A percentile compares a stretch with the other conserved stretches of the same genome.
These are phyloP conservation scores for Tardiomyces depauwii DNA, from an alignment of 1,139 yeast species.

Conservation along the genomic window DNA sequence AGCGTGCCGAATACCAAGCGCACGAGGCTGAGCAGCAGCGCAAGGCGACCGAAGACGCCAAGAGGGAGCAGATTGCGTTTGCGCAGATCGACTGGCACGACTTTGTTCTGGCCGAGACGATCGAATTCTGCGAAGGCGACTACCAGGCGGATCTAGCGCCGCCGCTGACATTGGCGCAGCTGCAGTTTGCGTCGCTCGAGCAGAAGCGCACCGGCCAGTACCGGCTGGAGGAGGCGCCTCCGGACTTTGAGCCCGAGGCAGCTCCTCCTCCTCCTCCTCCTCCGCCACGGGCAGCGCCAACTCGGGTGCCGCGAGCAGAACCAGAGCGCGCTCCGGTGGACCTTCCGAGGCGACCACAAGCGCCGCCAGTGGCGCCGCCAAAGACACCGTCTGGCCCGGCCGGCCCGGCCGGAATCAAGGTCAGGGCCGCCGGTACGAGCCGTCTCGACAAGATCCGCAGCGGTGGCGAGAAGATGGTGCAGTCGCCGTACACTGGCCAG, in stretches of 20 bases:
- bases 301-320: background rate
- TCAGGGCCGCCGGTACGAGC: constrained; percentile 59
- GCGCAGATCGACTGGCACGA: constrained; percentile 87
- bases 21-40: constrained; percentile 22
- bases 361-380: background rate
- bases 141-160: constrained; percentile 46
- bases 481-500: constrained; percentile 67
- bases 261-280: constrained; percentile 4
- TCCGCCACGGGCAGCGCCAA: constrained; percentile 3
- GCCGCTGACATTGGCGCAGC: constrained; percentile 50
- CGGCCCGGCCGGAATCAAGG: constrained; percentile 40
- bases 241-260: constrained; percentile 22
- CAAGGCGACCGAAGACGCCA: constrained; percentile 24
- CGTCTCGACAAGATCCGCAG: constrained; percentile 30
- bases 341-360: background rate
- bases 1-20: constrained; percentile 47
- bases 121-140: constrained; percentile 59
- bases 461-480: constrained; percentile 26
- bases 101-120: constrained; percentile 57
- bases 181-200: constrained; percentile 52
- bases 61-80: constrained; percentile 39
- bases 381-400: background rate
- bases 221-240: constrained; percentile 30
- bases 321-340: background rate
- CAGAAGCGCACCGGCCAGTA: constrained; percentile 27